These are phyloP conservation scores for Globisporangium heterothallicum DNA, from an alignment of 352 stramenopile genomes.

Conservation along the genomic window DNA sequence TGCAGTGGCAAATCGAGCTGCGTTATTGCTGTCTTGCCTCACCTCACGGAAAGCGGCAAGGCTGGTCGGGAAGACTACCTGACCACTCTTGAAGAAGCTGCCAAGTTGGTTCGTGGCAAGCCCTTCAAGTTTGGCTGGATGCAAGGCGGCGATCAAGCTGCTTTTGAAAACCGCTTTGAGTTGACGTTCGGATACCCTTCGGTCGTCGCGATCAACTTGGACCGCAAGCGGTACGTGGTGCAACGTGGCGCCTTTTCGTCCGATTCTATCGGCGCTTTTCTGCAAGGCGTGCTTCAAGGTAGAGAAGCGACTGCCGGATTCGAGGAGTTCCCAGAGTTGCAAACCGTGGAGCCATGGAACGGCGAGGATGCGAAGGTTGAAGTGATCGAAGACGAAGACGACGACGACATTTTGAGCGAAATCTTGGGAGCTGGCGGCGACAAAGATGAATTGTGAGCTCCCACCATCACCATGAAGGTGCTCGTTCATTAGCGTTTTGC, in stretches of 20 bases:
- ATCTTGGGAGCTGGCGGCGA: constrained; percentile 47
- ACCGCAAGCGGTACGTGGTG: constrained; percentile 80
- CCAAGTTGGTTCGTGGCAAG: constrained; percentile 85
- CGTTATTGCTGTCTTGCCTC: constrained; percentile 84
- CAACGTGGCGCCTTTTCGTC: constrained; percentile 70
- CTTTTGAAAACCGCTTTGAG: constrained; percentile 81
- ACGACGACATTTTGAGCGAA: constrained; percentile 86
- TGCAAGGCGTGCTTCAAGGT: constrained; percentile 68
- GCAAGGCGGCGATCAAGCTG: constrained; percentile 81
- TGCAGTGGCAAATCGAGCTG: constrained; percentile 88
- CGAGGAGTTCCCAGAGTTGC: constrained; percentile 51
- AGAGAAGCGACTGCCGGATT: constrained; percentile 60
- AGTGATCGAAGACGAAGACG: constrained; percentile 71
- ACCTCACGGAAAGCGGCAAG: constrained; percentile 88
- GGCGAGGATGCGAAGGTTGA: constrained; percentile 76
- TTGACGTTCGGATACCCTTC: constrained; percentile 91
- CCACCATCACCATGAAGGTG: background rate
- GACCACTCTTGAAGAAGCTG: constrained; percentile 66
- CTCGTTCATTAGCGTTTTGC: no score
- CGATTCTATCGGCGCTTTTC: constrained; percentile 64
- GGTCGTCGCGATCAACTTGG: constrained; percentile 83
- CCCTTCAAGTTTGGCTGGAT: constrained; percentile 91
- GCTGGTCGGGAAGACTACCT: constrained; percentile 80
- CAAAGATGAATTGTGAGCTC: constrained; percentile 79
- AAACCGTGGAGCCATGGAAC: constrained; percentile 71